Evolutionary conservation across 2,329 filamentous ascomycete genomes (phyloP).

Genomic region (Nannizziopsis barbatae): DNA sequence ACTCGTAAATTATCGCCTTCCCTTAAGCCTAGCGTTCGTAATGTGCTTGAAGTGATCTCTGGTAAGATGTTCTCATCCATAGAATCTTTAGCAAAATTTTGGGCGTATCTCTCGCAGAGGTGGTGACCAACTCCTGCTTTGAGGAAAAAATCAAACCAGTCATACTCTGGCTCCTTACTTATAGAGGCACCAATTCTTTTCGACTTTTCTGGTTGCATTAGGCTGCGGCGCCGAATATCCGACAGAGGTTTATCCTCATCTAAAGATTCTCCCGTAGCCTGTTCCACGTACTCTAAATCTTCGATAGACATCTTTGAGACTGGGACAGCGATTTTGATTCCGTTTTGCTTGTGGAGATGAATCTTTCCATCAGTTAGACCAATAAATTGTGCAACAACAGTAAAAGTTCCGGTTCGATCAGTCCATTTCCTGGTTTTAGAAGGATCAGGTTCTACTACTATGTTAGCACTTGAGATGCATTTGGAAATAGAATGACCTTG

Average conservation of each 20-base stretch:
- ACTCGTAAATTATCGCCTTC: constrained; percentile 95
- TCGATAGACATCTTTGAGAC: constrained; percentile 90
- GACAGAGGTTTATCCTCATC: constrained; percentile 88
- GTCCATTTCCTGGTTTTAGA: constrained; percentile 85
- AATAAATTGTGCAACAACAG: constrained; percentile 92
- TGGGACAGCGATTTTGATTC: constrained; percentile 95
- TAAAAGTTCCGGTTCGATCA: constrained; percentile 89
- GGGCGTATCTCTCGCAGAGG: constrained; percentile 86
- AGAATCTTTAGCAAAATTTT: constrained; percentile 77
- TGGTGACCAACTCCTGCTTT: constrained; percentile 83
- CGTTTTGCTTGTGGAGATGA: constrained; percentile 94
- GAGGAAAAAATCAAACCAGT: constrained; percentile 99
- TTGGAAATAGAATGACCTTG: constrained; percentile 21
- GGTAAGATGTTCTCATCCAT: constrained; percentile 92
- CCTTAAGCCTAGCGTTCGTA: constrained; percentile 82
- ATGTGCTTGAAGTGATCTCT: constrained; percentile 70
- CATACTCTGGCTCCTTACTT: constrained; percentile 55
- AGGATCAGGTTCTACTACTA: constrained; percentile 60
- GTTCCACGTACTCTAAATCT: constrained; percentile 91
- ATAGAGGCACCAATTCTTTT: constrained; percentile 30
- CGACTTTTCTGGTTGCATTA: constrained; percentile 24
- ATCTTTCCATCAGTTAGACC: constrained; percentile 93
- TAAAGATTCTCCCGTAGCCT: constrained; percentile 70
- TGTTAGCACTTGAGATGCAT: neutral
- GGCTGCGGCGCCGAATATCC: constrained; percentile 53